A percentile compares a stretch with the other conserved stretches of the same genome.
phyloP scores from a whole-genome alignment of 78 protist species.

The Pigoraptor vietnamica region DNA sequence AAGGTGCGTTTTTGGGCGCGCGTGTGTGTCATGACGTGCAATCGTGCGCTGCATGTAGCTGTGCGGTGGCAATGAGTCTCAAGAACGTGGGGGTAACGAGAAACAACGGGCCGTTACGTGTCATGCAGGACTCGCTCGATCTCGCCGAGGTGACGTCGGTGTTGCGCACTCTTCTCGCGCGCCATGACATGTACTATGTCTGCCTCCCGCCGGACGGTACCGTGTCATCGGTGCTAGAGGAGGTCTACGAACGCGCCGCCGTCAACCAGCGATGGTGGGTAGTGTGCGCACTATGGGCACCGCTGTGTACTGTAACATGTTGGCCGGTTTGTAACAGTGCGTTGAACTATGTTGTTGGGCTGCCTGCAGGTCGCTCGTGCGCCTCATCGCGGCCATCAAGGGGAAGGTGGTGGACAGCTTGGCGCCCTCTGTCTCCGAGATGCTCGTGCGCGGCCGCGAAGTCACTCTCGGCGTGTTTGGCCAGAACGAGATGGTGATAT shows the following conservation, averaged over 20 bases:
- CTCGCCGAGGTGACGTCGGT: neutral
- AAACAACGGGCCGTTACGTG: too few relatives aligned
- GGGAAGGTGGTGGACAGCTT: conserved; percentile 2
- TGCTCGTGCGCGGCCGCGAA: conserved; percentile 8
- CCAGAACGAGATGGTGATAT: neutral
- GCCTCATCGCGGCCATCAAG: neutral
- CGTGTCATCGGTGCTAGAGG: neutral
- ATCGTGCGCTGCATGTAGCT: too few relatives aligned
- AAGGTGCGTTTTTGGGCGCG: too few relatives aligned
- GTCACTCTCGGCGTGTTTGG: neutral
- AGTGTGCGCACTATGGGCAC: neutral
- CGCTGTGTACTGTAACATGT: neutral
- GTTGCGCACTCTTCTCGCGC: neutral
- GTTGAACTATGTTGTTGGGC: neutral
- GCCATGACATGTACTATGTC: neutral
- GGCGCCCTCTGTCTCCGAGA: conserved; percentile 22
- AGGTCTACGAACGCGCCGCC: conserved; percentile 11
- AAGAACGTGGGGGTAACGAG: too few relatives aligned
- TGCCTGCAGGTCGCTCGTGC: neutral
- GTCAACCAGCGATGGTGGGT: neutral
- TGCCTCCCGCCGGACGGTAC: too few relatives aligned
- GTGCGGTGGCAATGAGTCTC: too few relatives aligned
- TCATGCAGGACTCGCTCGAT: neutral
- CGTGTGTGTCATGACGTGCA: too few relatives aligned
- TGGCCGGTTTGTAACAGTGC: neutral